A percentile compares a stretch with the other conserved stretches of the same genome.
Evolutionary conservation across 2,329 filamentous ascomycete species (phyloP).

Genomic region (Hypoxylon sp.): DNA sequence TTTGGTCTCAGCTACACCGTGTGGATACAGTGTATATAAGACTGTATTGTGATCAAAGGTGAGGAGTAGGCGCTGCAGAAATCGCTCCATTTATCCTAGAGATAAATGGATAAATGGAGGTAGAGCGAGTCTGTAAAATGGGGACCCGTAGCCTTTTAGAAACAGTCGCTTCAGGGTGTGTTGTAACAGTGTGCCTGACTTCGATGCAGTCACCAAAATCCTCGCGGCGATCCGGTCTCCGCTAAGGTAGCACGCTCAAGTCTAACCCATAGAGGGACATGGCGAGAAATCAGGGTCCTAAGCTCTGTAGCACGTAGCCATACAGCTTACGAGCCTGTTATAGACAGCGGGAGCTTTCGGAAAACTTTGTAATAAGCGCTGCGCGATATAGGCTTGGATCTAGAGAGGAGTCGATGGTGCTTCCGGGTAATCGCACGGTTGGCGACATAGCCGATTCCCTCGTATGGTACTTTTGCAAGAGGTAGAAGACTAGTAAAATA

Average conservation of each 20-base stretch:
- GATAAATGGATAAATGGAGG: not conserved
- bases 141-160: not conserved
- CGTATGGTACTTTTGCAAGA: conserved; percentile 10
- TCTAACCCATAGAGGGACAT: not conserved
- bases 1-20: conserved; percentile 1
- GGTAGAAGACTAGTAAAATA: conserved; percentile 5
- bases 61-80: not conserved
- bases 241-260: conserved; percentile 5
- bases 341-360: not conserved
- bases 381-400: conserved; percentile 25
- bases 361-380: conserved; percentile 1
- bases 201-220: conserved; percentile 17
- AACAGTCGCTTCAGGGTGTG: conserved; percentile 1
- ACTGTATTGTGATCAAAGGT: conserved; percentile 19
- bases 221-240: conserved; percentile 19
- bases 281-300: not conserved
- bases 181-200: conserved; percentile 7
- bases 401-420: conserved; percentile 17
- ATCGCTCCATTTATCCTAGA: conserved; percentile 3
- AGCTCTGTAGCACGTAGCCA: not conserved
- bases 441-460: conserved; percentile 5
- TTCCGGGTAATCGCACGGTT: conserved; percentile 25
- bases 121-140: not conserved
- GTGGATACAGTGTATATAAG: conserved; percentile 11
- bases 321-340: not conserved